Percentiles rank a stretch among this genome's conserved stretches.
Conservation (phyloP, 176 grass and related monocot species). For the Triticum timopheevii region DNA sequence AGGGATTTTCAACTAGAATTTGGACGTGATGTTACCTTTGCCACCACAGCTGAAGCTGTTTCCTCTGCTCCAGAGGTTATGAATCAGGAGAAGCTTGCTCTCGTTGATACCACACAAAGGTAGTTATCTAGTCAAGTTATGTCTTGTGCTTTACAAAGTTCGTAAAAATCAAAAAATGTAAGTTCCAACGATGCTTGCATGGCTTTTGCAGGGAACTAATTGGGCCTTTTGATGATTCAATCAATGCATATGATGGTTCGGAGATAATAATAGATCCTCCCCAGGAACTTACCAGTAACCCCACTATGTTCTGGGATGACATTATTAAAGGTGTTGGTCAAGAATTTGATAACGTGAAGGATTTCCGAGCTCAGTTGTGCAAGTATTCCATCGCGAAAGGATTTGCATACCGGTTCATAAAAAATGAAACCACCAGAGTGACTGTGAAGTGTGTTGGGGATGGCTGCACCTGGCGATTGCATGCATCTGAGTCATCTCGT, state of each 20-base stretch:
- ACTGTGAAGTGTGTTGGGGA: constrained; percentile 82
- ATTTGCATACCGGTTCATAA: constrained; percentile 90
- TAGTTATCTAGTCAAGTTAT: constrained; percentile 36
- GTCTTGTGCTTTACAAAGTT: constrained; percentile 18
- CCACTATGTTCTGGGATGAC: constrained; percentile 52
- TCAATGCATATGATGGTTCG: constrained; percentile 53
- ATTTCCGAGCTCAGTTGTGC: constrained; percentile 91
- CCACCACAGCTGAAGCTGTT: constrained; percentile 39
- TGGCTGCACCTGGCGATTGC: constrained; percentile 81
- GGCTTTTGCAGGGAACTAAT: constrained; percentile 41
- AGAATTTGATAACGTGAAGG: constrained; percentile 98
- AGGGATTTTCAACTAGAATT: constrained; percentile 68
- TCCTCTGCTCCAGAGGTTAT: constrained; percentile 51
- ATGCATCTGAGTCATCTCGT: constrained; percentile 89
- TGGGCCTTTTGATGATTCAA: constrained; percentile 63
- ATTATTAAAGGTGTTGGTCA: constrained; percentile 92
- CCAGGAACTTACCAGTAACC: constrained; percentile 35
- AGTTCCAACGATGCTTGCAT: constrained; percentile 23
- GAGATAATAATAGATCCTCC: constrained; percentile 46
- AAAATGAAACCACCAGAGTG: constrained; percentile 88
- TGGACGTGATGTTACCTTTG: constrained; percentile 57
- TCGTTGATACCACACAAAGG: constrained; percentile 52
- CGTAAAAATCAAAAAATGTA: neutral
- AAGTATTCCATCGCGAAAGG: constrained; percentile 93
- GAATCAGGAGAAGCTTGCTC: constrained; percentile 63